Evolutionary conservation across 805 yeast species (phyloP).

Genomic region (Starmera caribaea): DNA sequence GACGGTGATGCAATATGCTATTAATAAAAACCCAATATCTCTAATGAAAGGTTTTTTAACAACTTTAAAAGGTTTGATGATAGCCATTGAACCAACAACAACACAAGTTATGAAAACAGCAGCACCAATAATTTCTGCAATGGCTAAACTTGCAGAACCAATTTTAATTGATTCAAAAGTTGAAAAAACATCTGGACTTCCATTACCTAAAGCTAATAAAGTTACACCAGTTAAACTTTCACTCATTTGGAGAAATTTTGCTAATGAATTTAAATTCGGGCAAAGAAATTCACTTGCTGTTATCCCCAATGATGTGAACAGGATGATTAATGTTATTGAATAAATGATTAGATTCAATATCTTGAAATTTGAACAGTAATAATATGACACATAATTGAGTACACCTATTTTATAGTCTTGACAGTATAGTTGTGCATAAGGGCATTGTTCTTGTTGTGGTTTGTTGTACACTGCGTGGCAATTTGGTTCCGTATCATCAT

Average conservation of each 20-base stretch:
- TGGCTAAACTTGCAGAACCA: slow-evolving; percentile 65
- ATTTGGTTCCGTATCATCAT: not conserved
- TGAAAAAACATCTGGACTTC: slow-evolving; percentile 81
- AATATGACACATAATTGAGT: slow-evolving; percentile 13
- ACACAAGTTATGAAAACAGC: slow-evolving; percentile 75
- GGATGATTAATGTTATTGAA: slow-evolving; percentile 17
- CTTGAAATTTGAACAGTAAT: slow-evolving; percentile 10
- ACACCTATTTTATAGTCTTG: slow-evolving; percentile 17
- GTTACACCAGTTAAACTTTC: slow-evolving; percentile 86
- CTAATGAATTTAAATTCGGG: slow-evolving; percentile 66
- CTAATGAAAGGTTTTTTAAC: slow-evolving; percentile 17
- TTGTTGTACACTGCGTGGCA: slow-evolving; percentile 13
- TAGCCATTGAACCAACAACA: slow-evolving; percentile 75
- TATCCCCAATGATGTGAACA: slow-evolving; percentile 64
- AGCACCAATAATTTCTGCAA: slow-evolving; percentile 90
- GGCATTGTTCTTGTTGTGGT: slow-evolving; percentile 11
- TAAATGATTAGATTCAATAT: slow-evolving; percentile 3
- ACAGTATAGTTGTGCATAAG: slow-evolving; percentile 11
- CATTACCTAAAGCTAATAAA: slow-evolving; percentile 83
- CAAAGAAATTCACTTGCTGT: slow-evolving; percentile 80
- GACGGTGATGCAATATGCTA: slow-evolving; percentile 37
- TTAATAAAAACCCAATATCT: slow-evolving; percentile 51
- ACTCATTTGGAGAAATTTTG: slow-evolving; percentile 53
- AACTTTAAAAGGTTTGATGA: slow-evolving; percentile 63
- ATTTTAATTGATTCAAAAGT: slow-evolving; percentile 75